These are phyloP conservation scores for Diplodia corticola DNA, from an alignment of 2,329 filamentous ascomycete species.

Conservation along the genomic window DNA sequence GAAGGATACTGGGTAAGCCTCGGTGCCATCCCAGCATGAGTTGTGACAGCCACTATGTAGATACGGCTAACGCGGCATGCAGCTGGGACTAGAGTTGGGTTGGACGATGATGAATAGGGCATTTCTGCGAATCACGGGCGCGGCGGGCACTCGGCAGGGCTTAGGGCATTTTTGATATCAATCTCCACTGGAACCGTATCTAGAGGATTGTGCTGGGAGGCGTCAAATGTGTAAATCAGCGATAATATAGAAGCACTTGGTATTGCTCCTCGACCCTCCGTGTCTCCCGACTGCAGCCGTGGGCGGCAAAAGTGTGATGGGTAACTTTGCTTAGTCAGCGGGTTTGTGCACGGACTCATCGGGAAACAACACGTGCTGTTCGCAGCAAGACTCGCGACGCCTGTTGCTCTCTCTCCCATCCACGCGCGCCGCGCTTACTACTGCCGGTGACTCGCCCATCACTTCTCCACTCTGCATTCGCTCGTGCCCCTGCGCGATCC, in stretches of 20 bases:
- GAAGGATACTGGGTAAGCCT: constrained; percentile 74
- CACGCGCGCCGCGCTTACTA: not conserved
- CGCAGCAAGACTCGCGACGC: constrained; percentile 9
- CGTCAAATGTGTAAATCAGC: constrained; percentile 11
- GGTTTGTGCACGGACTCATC: not conserved
- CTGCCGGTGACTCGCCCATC: not conserved
- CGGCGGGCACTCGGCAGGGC: constrained; percentile 1
- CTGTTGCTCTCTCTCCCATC: constrained; percentile 4
- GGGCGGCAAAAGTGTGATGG: not conserved
- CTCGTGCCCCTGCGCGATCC: not conserved
- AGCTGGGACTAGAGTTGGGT: constrained; percentile 18
- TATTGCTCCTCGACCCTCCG: not conserved
- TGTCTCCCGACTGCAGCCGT: not conserved
- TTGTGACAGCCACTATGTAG: not conserved
- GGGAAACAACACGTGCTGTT: constrained; percentile 8
- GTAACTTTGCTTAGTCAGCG: constrained; percentile 1
- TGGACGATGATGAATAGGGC: not conserved
- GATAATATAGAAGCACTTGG: constrained; percentile 3
- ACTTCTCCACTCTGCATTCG: not conserved
- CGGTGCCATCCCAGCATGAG: not conserved
- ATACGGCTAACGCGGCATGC: not conserved
- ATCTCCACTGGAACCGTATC: constrained; percentile 19
- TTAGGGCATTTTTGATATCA: constrained; percentile 10
- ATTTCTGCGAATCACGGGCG: constrained; percentile 11
- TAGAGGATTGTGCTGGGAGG: constrained; percentile 10